These are phyloP conservation scores for Chenopodium berlandieri DNA, from an alignment of 148 eudicot species.

Conservation along the genomic window DNA sequence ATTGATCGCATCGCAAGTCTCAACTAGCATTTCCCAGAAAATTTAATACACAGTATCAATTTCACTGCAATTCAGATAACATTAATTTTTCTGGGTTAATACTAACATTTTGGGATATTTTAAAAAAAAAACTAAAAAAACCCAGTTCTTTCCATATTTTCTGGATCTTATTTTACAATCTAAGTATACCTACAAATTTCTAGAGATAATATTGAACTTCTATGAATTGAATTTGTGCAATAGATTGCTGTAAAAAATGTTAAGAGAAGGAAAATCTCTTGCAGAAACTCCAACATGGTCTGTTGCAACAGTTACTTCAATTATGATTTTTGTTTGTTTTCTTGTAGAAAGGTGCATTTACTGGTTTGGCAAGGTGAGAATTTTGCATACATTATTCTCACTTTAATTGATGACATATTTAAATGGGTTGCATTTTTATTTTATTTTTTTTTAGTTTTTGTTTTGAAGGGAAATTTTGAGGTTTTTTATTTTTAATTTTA, in stretches of 20 bases:
- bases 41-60: not conserved
- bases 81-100: not conserved
- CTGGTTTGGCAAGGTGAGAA: constrained; percentile 83
- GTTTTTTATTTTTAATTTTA: not conserved
- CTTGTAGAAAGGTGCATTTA: constrained; percentile 80
- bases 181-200: not conserved
- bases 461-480: not conserved
- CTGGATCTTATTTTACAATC: constrained; percentile 23
- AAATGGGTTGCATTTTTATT: not conserved
- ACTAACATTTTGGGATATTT: not conserved
- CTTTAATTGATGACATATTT: not conserved
- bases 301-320: constrained; percentile 86
- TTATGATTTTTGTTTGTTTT: constrained; percentile 88
- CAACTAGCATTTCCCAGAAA: not conserved
- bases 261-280: constrained; percentile 85
- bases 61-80: not conserved
- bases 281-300: constrained; percentile 98
- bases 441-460: not conserved
- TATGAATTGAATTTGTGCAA: not conserved
- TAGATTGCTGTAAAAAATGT: constrained; percentile 19
- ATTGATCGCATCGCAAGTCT: not conserved
- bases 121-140: too few species aligned
- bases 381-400: not conserved
- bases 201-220: constrained; percentile 8
- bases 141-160: constrained; percentile 22